These are phyloP conservation scores for Magnaporthales sp. DNA, from an alignment of 2,329 filamentous ascomycete species.

Conservation along the genomic window DNA sequence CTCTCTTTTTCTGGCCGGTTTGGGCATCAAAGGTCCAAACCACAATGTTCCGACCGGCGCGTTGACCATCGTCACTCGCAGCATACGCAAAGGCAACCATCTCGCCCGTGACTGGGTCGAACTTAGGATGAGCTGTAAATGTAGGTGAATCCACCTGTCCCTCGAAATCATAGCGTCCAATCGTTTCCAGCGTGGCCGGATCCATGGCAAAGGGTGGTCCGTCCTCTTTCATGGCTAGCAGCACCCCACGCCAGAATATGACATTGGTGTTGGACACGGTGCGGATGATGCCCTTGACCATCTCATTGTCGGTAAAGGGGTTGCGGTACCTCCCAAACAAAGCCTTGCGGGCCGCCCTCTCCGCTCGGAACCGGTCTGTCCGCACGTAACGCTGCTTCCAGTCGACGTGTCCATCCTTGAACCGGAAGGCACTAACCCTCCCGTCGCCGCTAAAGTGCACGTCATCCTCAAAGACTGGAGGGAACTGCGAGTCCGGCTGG, in stretches of 20 bases:
- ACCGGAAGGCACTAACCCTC: conserved; percentile 29
- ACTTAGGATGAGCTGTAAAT: conserved; percentile 44
- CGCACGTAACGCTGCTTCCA: conserved; percentile 33
- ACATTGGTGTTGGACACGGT: conserved; percentile 53
- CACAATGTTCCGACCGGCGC: conserved; percentile 33
- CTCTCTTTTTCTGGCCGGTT: conserved; percentile 32
- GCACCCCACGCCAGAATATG: conserved; percentile 45
- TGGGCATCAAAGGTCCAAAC: conserved; percentile 35
- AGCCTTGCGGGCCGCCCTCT: conserved; percentile 19
- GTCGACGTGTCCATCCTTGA: conserved; percentile 29
- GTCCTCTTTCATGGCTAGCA: conserved; percentile 48
- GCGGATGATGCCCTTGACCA: conserved; percentile 43
- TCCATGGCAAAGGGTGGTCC: conserved; percentile 42
- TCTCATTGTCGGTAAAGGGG: conserved; percentile 46
- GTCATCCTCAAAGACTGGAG: conserved; percentile 45
- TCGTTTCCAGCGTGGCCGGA: conserved; percentile 37
- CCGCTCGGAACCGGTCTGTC: conserved; percentile 24
- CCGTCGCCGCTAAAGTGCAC: conserved; percentile 28
- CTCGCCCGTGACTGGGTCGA: conserved; percentile 40
- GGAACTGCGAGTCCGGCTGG: conserved; percentile 44
- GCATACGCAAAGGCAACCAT: conserved; percentile 44
- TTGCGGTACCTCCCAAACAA: conserved; percentile 50
- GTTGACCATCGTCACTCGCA: conserved; percentile 31
- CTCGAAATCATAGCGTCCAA: conserved; percentile 41
- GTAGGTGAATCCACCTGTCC: conserved; percentile 37